A percentile compares a stretch with the other conserved stretches of the same genome.
phyloP scores from a whole-genome alignment of 2,329 filamentous ascomycete species.

The Alternaria sp. region DNA sequence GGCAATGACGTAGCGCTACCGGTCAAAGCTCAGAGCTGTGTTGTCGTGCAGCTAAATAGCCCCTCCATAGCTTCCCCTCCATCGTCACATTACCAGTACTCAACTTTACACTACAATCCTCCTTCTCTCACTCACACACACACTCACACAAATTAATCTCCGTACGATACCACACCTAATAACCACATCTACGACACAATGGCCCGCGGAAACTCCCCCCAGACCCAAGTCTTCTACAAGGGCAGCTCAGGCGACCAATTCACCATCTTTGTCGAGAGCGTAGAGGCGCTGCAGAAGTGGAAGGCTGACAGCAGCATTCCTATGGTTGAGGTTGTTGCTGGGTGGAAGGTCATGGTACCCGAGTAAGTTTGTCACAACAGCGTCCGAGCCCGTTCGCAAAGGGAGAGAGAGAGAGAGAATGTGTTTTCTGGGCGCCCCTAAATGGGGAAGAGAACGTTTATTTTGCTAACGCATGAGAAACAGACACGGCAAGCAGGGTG shows the following conservation, averaged over 20 bases:
- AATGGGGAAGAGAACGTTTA: too few relatives aligned
- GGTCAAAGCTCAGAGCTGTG: constrained; percentile 33
- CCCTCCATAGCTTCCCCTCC: constrained; percentile 45
- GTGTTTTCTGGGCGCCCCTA: too few relatives aligned
- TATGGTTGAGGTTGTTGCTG: constrained; percentile 82
- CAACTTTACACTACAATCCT: too few relatives aligned
- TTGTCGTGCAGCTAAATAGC: constrained; percentile 28
- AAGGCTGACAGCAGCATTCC: constrained; percentile 79
- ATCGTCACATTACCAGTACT: background rate
- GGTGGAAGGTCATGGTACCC: constrained; percentile 89
- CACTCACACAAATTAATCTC: background rate
- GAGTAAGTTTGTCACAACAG: constrained; percentile 49
- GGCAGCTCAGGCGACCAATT: constrained; percentile 72
- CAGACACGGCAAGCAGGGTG: constrained; percentile 83
- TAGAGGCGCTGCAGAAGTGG: constrained; percentile 79
- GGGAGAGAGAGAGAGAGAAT: too few relatives aligned
- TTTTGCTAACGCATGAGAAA: too few relatives aligned
- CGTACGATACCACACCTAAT: background rate
- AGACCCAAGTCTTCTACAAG: constrained; percentile 87
- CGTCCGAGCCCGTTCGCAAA: too few relatives aligned
- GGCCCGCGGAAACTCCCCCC: constrained; percentile 60
- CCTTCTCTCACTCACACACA: background rate
- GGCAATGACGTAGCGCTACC: constrained; percentile 43
- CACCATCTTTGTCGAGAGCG: constrained; percentile 69
- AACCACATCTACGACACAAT: constrained; percentile 27